Evolutionary conservation across 2,329 filamentous ascomycete species (phyloP).

Genomic region (Peltaster fructicola): DNA sequence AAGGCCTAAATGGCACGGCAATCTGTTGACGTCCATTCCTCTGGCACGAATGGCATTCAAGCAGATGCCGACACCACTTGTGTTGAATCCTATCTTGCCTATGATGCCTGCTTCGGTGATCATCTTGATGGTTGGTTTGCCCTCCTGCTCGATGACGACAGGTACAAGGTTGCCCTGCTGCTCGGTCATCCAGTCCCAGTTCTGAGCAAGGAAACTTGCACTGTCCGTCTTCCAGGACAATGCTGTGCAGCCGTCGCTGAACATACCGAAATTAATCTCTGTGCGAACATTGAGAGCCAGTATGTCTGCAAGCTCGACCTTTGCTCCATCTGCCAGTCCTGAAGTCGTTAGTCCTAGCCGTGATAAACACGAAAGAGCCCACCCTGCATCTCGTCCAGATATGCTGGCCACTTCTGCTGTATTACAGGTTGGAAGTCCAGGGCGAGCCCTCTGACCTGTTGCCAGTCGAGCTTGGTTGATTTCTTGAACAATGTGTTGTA

Average conservation of each 20-base stretch:
- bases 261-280: constrained; percentile 40
- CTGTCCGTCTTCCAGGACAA: constrained; percentile 26
- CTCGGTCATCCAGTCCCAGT: constrained; percentile 41
- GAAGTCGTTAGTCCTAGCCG: constrained; percentile 2
- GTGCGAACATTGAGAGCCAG: constrained; percentile 40
- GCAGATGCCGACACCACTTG: constrained; percentile 37
- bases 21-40: constrained; percentile 32
- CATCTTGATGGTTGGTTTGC: constrained; percentile 34
- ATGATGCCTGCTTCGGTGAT: constrained; percentile 44
- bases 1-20: constrained; percentile 46
- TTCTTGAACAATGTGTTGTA: constrained; percentile 30
- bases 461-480: constrained; percentile 31
- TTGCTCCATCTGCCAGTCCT: constrained; percentile 37
- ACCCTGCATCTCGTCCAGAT: constrained; percentile 26
- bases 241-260: constrained; percentile 40
- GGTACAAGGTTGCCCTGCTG: constrained; percentile 35
- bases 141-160: constrained; percentile 26
- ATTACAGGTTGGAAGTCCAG: constrained; percentile 30
- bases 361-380: neutral
- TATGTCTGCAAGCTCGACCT: constrained; percentile 31
- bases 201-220: constrained; percentile 33
- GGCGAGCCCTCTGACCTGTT: constrained; percentile 27
- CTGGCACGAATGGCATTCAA: constrained; percentile 44
- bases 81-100: constrained; percentile 50
- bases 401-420: constrained; percentile 24